Evolutionary conservation across 2,329 filamentous ascomycete genomes (phyloP).

Genomic region (Chaetomiaceae sp.): DNA sequence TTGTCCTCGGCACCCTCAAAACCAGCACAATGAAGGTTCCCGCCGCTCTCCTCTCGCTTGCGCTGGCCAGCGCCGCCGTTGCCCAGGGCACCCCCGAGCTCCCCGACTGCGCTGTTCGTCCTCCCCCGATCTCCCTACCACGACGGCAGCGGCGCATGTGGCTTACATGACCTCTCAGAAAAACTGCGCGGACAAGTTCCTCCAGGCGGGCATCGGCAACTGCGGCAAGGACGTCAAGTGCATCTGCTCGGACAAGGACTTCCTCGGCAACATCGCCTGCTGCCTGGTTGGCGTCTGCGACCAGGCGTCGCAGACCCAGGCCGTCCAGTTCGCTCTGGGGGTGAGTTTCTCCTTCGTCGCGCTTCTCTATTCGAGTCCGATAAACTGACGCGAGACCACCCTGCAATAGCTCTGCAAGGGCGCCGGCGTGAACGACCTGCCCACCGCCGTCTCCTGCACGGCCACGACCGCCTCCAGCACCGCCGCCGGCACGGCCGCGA

Average conservation of each 20-base stretch:
- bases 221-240: constrained; percentile 36
- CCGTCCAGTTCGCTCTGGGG: constrained; percentile 31
- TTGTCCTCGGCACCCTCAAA: constrained; percentile 13
- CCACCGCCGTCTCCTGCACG: constrained; percentile 30
- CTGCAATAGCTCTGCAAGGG: constrained; percentile 28
- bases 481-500: constrained; percentile 6
- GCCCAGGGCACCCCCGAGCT: constrained; percentile 43
- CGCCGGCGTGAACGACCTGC: constrained; percentile 32
- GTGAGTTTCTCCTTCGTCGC: constrained; percentile 21
- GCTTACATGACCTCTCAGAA: constrained; percentile 26
- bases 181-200: constrained; percentile 31
- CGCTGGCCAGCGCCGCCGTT: constrained; percentile 49
- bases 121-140: not conserved
- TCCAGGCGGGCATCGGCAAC: constrained; percentile 32
- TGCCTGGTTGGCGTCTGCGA: constrained; percentile 33
- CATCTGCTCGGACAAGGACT: constrained; percentile 40
- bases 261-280: constrained; percentile 39
- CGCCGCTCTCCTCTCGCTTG: constrained; percentile 41
- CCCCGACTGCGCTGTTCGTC: constrained; percentile 53
- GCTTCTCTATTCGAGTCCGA: no score
- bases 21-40: constrained; percentile 41
- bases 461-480: constrained; percentile 4
- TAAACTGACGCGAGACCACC: no score
- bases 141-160: not conserved
- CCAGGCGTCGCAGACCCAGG: constrained; percentile 28